Evolutionary conservation across 1,284 basidiomycete species (phyloP).

Genomic region (Sphagnurus paluster): DNA sequence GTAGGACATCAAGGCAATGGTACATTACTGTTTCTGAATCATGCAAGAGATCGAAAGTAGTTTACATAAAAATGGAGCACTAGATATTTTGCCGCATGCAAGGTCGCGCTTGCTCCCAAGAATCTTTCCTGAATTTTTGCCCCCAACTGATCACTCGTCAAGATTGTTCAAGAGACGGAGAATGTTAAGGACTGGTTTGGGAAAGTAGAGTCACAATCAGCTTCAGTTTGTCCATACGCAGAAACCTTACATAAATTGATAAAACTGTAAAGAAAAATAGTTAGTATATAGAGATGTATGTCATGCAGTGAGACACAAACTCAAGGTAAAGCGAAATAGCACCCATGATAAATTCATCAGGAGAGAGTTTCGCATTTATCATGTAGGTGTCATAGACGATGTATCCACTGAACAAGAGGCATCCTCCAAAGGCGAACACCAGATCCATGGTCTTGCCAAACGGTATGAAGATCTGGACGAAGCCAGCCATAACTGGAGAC

Average conservation of each 20-base stretch:
- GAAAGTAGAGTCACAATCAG: slow-evolving; percentile 10
- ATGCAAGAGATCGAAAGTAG: slow-evolving; percentile 3
- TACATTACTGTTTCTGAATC: too few relatives aligned
- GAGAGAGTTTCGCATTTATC: slow-evolving; percentile 79
- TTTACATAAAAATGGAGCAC: slow-evolving; percentile 10
- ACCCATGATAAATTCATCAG: slow-evolving; percentile 87
- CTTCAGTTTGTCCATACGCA: not conserved
- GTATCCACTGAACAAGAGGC: slow-evolving; percentile 82
- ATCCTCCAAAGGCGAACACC: slow-evolving; percentile 76
- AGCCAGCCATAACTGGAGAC: slow-evolving; percentile 64
- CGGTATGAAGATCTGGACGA: slow-evolving; percentile 81
- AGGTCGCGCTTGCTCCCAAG: too few relatives aligned
- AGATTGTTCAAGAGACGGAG: slow-evolving; percentile 68
- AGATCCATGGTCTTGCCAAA: slow-evolving; percentile 78
- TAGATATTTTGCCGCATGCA: too few relatives aligned
- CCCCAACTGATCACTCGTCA: slow-evolving; percentile 47
- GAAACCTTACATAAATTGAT: slow-evolving; percentile 69
- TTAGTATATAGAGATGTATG: not conserved
- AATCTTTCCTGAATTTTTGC: too few relatives aligned
- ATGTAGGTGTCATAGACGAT: slow-evolving; percentile 85
- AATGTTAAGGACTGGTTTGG: slow-evolving; percentile 69
- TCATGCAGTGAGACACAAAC: slow-evolving; percentile 43
- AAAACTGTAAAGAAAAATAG: slow-evolving; percentile 42
- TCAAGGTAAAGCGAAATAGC: slow-evolving; percentile 87
- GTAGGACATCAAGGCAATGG: too few relatives aligned